These are phyloP conservation scores for Oemleria cerasiformis DNA, from an alignment of 306 rosid species.

Conservation along the genomic window DNA sequence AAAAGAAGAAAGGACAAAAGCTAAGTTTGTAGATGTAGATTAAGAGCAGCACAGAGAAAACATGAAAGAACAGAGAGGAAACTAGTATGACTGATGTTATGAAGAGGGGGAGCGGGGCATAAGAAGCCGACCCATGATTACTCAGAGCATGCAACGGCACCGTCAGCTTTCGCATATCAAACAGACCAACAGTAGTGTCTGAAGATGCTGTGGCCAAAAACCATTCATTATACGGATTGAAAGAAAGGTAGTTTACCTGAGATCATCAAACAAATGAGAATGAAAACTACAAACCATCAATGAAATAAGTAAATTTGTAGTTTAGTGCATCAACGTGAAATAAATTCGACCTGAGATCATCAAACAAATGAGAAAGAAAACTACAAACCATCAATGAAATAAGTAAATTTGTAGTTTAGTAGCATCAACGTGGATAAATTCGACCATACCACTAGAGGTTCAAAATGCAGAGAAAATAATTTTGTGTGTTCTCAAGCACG, in stretches of 20 bases:
- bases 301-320: background rate
- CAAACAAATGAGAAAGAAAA: slow-evolving; percentile 4
- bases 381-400: background rate
- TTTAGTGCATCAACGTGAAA: no score
- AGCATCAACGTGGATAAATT: no score
- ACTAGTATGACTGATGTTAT: background rate
- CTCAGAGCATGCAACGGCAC: slow-evolving; percentile 67
- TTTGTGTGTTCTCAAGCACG: background rate
- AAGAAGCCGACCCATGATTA: slow-evolving; percentile 66
- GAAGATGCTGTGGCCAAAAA: slow-evolving; percentile 94
- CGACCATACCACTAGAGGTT: no score
- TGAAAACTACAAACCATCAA: background rate
- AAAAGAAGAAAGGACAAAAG: no score
- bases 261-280: slow-evolving; percentile 14
- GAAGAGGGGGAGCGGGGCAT: background rate
- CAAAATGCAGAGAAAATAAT: background rate
- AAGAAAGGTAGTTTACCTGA: slow-evolving; percentile 88
- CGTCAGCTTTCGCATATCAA: slow-evolving; percentile 70
- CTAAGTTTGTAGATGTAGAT: no score
- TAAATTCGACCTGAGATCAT: background rate
- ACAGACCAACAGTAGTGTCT: slow-evolving; percentile 72
- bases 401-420: background rate
- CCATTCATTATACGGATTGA: slow-evolving; percentile 81
- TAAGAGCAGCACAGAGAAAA: no score
- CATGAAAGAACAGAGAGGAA: background rate